Percentiles rank a stretch among this genome's conserved stretches.
Conservation (phyloP, 2,329 filamentous ascomycete genomes). For the Phaeosphaeria sp. region DNA sequence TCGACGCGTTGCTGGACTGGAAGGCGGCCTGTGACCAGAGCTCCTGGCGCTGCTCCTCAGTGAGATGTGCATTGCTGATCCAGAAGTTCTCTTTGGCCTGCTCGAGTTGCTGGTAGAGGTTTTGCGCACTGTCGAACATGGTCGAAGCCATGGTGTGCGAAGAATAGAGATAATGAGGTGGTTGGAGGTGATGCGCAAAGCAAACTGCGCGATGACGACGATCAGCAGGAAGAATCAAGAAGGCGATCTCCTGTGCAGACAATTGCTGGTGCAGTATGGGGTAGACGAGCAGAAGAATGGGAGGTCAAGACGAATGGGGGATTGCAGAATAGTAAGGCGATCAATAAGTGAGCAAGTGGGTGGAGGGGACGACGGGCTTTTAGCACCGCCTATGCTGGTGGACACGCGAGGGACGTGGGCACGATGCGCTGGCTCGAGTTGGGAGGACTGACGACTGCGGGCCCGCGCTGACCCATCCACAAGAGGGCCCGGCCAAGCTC, state of each 20-base stretch:
- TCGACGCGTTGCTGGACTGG: conserved; percentile 25
- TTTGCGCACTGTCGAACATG: conserved; percentile 26
- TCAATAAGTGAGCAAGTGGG: conserved; percentile 32
- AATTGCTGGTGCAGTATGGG: not conserved
- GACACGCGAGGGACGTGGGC: conserved; percentile 11
- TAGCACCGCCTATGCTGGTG: conserved; percentile 19
- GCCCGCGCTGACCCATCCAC: conserved; percentile 26
- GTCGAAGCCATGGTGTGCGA: conserved; percentile 34
- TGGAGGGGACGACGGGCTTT: conserved; percentile 35
- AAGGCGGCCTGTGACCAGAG: conserved; percentile 41
- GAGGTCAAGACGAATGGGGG: conserved; percentile 13
- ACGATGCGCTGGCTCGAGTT: conserved; percentile 45
- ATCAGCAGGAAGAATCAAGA: conserved; percentile 27
- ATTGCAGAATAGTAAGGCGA: conserved; percentile 32
- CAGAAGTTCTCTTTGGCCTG: conserved; percentile 47
- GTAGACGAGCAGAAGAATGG: not conserved
- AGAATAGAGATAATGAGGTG: conserved; percentile 6
- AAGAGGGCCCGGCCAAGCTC: conserved; percentile 27
- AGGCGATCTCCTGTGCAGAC: conserved; percentile 14
- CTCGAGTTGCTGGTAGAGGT: conserved; percentile 40
- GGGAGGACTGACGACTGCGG: conserved; percentile 34
- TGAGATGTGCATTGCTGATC: conserved; percentile 38
- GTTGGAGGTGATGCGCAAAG: conserved; percentile 16
- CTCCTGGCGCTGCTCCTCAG: conserved; percentile 44
- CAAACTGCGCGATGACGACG: conserved; percentile 27